Conservation (phyloP, 768 basidiomycete species). For the Mycena polygramma region DNA sequence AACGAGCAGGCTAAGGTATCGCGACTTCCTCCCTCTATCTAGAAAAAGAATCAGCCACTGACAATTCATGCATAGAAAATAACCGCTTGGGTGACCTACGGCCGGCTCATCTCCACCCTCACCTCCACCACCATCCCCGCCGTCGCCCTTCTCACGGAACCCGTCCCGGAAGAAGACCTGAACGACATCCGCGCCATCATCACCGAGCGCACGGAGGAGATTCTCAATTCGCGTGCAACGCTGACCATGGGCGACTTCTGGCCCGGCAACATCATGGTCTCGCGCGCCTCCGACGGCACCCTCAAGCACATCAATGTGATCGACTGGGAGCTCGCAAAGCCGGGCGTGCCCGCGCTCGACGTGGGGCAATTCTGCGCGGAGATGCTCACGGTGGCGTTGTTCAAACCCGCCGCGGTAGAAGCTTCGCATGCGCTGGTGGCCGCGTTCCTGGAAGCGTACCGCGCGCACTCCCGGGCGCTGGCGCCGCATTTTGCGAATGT, state of each 20-base stretch:
- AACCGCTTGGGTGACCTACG: conserved; percentile 57
- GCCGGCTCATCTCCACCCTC: conserved; percentile 53
- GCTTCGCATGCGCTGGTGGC: conserved; percentile 52
- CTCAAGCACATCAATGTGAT: conserved; percentile 62
- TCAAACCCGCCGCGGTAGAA: conserved; percentile 55
- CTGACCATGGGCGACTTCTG: conserved; percentile 76
- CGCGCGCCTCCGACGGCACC: conserved; percentile 31
- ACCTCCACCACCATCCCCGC: conserved; percentile 45
- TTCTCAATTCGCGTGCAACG: conserved; percentile 14
- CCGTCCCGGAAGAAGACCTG: conserved; percentile 50
- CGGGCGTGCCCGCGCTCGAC: conserved; percentile 70
- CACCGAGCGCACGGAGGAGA: conserved; percentile 44
- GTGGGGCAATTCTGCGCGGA: conserved; percentile 77
- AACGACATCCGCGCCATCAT: conserved; percentile 47
- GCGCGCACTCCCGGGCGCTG: conserved; percentile 21
- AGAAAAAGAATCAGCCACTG: not conserved
- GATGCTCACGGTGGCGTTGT: conserved; percentile 62
- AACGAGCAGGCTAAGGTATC: conserved; percentile 52
- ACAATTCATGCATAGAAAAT: conserved; percentile 10
- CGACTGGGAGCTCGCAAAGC: conserved; percentile 77
- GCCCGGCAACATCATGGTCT: conserved; percentile 75
- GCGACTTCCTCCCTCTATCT: not conserved
- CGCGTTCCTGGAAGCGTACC: conserved; percentile 63
- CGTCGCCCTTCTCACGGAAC: conserved; percentile 54
- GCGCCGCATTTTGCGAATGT: conserved; percentile 15